These are phyloP conservation scores for Colletotrichum cuscutae DNA, from an alignment of 2,329 filamentous ascomycete species.

Conservation along the genomic window DNA sequence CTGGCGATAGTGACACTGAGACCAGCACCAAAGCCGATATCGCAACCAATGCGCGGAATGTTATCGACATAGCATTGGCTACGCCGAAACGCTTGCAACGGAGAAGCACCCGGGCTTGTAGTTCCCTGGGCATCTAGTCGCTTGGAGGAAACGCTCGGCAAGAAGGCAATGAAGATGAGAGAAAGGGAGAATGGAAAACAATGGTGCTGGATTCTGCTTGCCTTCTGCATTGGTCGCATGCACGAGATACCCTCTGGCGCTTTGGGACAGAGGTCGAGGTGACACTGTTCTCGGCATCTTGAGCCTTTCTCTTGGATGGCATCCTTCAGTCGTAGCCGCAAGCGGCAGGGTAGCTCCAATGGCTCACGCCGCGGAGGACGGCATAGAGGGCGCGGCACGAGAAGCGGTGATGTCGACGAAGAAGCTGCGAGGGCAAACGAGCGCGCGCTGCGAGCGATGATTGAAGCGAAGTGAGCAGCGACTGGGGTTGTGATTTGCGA, in stretches of 20 bases:
- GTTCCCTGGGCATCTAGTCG: not conserved
- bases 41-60: not conserved
- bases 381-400: conserved; percentile 25
- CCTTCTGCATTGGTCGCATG: conserved; percentile 74
- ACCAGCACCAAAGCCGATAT: not conserved
- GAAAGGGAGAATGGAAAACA: not conserved
- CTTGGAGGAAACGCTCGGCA: not conserved
- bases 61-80: not conserved
- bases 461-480: conserved; percentile 9
- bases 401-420: not conserved
- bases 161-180: not conserved
- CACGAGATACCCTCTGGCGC: conserved; percentile 73
- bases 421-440: not conserved
- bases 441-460: conserved; percentile 6
- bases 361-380: conserved; percentile 27
- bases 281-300: conserved; percentile 40
- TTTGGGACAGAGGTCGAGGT: conserved; percentile 51
- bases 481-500: conserved; percentile 1
- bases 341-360: conserved; percentile 25
- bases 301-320: conserved; percentile 50
- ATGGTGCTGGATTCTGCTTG: not conserved
- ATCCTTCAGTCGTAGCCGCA: conserved; percentile 42
- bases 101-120: not conserved
- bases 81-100: not conserved
- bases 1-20: not conserved